phyloP scores from a whole-genome alignment of 2,329 filamentous ascomycete species.

The Verticillium isaacii region DNA sequence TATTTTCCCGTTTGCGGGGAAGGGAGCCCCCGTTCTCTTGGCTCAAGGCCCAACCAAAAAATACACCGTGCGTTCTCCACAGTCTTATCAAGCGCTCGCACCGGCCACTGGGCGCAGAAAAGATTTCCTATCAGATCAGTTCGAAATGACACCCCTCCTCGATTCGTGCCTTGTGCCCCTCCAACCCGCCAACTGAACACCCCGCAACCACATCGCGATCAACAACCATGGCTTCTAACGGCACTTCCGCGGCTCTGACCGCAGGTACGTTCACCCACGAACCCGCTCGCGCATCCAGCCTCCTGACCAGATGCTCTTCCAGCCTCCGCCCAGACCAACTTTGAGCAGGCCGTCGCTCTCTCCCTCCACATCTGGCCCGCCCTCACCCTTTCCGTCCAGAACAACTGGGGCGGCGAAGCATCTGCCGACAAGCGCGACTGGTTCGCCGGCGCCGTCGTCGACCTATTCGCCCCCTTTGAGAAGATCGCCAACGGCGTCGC shows the following conservation, averaged over 20 bases:
- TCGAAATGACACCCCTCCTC: background rate
- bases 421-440: conserved; percentile 88
- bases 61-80: background rate
- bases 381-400: conserved; percentile 80
- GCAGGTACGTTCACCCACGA: conserved; percentile 3
- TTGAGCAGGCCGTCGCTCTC: conserved; percentile 86
- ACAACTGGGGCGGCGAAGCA: conserved; percentile 82
- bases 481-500: conserved; percentile 24
- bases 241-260: conserved; percentile 7
- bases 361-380: conserved; percentile 83
- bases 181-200: background rate
- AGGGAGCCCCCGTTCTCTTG: background rate
- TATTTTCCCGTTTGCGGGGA: background rate
- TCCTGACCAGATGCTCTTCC: conserved; percentile 11
- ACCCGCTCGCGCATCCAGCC: background rate
- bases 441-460: conserved; percentile 84
- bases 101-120: background rate
- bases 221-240: conserved; percentile 11
- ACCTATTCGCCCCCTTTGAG: conserved; percentile 70
- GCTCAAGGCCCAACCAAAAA: background rate
- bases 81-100: conserved; percentile 1
- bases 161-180: background rate
- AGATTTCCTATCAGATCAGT: background rate
- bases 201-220: background rate
- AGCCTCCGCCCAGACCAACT: conserved; percentile 57